Base-by-base conservation (phyloP, 179 eudicot species). In the Carnegiea gigantea region DNA sequence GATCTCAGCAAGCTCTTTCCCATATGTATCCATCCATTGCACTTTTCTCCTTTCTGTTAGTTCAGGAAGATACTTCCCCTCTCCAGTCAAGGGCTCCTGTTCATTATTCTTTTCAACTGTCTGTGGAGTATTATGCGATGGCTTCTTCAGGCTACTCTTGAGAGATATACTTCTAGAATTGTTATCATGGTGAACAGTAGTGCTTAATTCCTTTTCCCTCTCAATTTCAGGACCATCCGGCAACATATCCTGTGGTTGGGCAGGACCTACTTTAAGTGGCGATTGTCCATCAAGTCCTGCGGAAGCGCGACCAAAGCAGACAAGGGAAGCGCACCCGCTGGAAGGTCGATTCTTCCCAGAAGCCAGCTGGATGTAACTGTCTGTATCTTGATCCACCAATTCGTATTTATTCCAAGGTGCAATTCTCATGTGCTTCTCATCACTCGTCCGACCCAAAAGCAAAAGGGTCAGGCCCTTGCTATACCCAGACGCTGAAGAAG, bases 351-450 rank as follows among this genome's bases (percentile, higher is more conserved):
- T 90, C 89, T 90, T 92, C 83, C 86, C 85, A 82, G 99, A 88
- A 88, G 99, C 99, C 98, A 95, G 98, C 89, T 91, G 97, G 89
- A 94, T 90, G 83, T 91, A 84, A 83, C 88, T 85, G 71, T 93
- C 93, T 30, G 89, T 73, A 81, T 90, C 91, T 88, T 86, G 92
- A 84, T 91, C 93, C 86, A 90, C 97, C 92, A 91, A 91, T 92
- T 91, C 95, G 90, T 91, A 92, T 76, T 91, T 95, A 84, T 86
- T 93, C 98, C 95, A 95, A 87, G 98, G 99, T 36, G 95, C 83
- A 82, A 95, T 94, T 95, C 87, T 95, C 97, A 94, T 92, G 90
- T 90, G 92, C 85, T 92, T 90, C 76, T 95, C 97, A 85, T 95
- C 95, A 70, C 83, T 90, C 82, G 78, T 94, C 79, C 91, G 95